Conservation (phyloP, 2,329 filamentous ascomycete genomes). For the Aspergillus transmontanensis region DNA sequence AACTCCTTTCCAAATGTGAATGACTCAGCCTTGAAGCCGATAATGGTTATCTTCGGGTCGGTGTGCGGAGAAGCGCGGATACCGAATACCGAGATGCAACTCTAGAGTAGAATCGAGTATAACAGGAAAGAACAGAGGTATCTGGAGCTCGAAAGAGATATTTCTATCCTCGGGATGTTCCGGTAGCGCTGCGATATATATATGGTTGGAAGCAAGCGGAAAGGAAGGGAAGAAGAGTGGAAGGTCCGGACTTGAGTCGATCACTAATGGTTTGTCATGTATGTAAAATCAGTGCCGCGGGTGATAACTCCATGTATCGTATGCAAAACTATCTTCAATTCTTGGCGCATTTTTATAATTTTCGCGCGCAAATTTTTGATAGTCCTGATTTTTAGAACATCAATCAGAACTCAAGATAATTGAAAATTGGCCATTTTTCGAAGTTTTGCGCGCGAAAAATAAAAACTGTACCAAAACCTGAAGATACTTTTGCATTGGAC, state of each 20-base stretch:
- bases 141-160: not conserved
- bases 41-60: not conserved
- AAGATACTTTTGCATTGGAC: too few species aligned
- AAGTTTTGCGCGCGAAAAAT: too few species aligned
- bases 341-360: too few species aligned
- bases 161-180: not conserved
- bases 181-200: not conserved
- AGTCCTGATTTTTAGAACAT: too few species aligned
- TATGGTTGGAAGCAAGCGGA: not conserved
- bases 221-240: not conserved
- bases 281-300: not conserved
- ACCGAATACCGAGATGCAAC: not conserved
- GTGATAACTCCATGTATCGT: not conserved
- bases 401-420: too few species aligned
- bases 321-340: too few species aligned
- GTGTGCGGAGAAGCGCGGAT: not conserved
- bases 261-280: constrained; percentile 6
- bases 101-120: not conserved
- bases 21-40: not conserved
- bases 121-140: not conserved
- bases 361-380: too few species aligned
- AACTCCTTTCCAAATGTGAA: not conserved
- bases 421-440: too few species aligned
- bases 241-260: not conserved
- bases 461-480: too few species aligned